Evolutionary conservation across 2,329 filamentous ascomycete genomes (phyloP).

Genomic region (Fusarium circinatum): DNA sequence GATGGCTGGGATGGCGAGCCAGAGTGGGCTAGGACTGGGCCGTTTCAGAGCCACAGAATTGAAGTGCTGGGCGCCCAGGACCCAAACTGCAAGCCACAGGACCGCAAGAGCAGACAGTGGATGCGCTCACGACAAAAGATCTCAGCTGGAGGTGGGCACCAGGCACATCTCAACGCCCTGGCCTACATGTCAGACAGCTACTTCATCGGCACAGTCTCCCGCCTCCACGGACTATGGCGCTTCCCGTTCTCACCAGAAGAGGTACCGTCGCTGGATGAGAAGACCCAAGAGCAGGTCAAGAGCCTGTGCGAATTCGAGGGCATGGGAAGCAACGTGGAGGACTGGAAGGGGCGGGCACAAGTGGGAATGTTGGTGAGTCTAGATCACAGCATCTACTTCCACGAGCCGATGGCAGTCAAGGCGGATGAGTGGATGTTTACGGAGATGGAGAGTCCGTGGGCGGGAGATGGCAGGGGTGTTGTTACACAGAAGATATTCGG

Average conservation of each 20-base stretch:
- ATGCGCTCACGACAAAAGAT: conserved; percentile 79
- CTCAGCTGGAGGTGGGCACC: conserved; percentile 75
- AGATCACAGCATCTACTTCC: conserved; percentile 79
- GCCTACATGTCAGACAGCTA: conserved; percentile 94
- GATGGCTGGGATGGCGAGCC: conserved; percentile 57
- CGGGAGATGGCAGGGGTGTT: conserved; percentile 79
- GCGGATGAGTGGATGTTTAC: conserved; percentile 82
- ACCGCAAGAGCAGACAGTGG: conserved; percentile 78
- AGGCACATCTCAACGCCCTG: conserved; percentile 85
- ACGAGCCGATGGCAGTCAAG: conserved; percentile 66
- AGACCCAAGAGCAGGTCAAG: conserved; percentile 51
- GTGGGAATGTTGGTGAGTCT: conserved; percentile 88
- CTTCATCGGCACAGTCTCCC: conserved; percentile 89
- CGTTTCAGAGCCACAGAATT: conserved; percentile 59
- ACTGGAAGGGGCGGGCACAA: conserved; percentile 62
- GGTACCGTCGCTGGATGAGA: conserved; percentile 61
- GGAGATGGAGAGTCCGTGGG: conserved; percentile 85
- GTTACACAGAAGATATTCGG: conserved; percentile 80
- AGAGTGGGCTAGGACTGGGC: conserved; percentile 61
- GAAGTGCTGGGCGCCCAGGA: conserved; percentile 51
- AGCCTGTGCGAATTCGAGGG: conserved; percentile 56
- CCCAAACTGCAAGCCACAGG: conserved; percentile 64
- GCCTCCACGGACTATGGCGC: conserved; percentile 83
- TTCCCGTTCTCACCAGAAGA: conserved; percentile 68
- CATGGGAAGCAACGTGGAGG: conserved; percentile 53